Conservation (phyloP, 176 grass and related monocot genomes). For the Musa beccarii region DNA sequence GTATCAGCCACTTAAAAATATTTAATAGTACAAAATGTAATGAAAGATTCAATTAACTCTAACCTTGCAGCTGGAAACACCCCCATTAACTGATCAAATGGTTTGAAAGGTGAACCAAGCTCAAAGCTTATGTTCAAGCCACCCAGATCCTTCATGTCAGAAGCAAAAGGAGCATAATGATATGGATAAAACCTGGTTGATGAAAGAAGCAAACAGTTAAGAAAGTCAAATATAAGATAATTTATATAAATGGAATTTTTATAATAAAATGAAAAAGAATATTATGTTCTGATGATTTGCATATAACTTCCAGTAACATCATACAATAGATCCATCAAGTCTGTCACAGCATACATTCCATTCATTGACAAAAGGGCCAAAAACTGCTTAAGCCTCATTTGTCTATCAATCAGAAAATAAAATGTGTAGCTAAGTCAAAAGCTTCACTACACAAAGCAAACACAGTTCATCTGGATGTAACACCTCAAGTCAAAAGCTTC, state of each 20-base stretch:
- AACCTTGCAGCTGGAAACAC: constrained; percentile 99
- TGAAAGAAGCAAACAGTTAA: constrained; percentile 7
- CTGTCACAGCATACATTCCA: too few relatives aligned
- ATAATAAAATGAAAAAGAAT: too few relatives aligned
- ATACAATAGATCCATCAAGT: too few relatives aligned
- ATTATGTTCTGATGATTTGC: too few relatives aligned
- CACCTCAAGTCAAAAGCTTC: too few relatives aligned
- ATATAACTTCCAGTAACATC: too few relatives aligned
- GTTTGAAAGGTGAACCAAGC: constrained; percentile 85
- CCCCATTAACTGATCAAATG: constrained; percentile 97
- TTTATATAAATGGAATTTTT: neutral
- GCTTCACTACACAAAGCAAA: too few relatives aligned
- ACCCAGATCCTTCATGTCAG: constrained; percentile 67
- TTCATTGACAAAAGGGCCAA: too few relatives aligned
- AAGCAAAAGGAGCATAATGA: constrained; percentile 99
- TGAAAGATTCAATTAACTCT: constrained; percentile 2
- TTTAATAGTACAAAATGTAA: constrained; percentile 1
- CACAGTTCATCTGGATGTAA: too few relatives aligned
- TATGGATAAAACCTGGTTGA: constrained; percentile 93
- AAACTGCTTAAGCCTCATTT: too few relatives aligned
- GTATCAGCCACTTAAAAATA: constrained; percentile 5
- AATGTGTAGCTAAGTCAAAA: too few relatives aligned
- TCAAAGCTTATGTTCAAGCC: constrained; percentile 61
- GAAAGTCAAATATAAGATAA: constrained; percentile 6
- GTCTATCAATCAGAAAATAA: too few relatives aligned